Conservation (phyloP, 495 filamentous ascomycete species). For the Aspergillus sclerotioniger region DNA sequence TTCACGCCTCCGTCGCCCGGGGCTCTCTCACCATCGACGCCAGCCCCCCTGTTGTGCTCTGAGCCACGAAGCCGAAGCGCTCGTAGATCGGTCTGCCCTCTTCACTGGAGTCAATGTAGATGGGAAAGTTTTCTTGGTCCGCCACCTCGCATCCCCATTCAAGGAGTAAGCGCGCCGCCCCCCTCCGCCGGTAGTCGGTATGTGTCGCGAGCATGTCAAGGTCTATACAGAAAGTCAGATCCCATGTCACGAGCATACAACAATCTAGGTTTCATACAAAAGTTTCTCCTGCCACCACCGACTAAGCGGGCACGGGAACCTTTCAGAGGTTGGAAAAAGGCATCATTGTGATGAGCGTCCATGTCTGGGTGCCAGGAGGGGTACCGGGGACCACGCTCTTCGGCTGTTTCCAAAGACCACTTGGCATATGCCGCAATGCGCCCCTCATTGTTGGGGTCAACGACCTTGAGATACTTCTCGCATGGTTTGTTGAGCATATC, state of each 20-base stretch:
- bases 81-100: constrained; percentile 28
- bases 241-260: too few species aligned
- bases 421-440: constrained; percentile 29
- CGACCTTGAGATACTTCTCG: constrained; percentile 28
- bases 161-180: constrained; percentile 50
- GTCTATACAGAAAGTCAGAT: constrained; percentile 16
- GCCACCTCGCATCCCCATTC: constrained; percentile 49
- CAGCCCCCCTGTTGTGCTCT: not conserved
- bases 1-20: not conserved
- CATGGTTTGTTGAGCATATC: constrained; percentile 24
- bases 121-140: constrained; percentile 28
- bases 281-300: constrained; percentile 8
- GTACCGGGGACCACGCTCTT: constrained; percentile 27
- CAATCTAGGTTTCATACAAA: constrained; percentile 4
- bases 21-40: constrained; percentile 21
- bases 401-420: constrained; percentile 24
- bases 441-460: constrained; percentile 18
- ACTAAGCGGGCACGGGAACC: not conserved
- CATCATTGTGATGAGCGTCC: not conserved
- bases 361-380: constrained; percentile 26
- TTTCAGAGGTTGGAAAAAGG: constrained; percentile 1
- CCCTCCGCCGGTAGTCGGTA: constrained; percentile 45
- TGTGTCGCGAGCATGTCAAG: constrained; percentile 52
- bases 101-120: constrained; percentile 35
- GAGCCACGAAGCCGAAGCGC: constrained; percentile 32